phyloP scores from a whole-genome alignment of 164 flowering plant genomes.

The Kingdonia uniflora region DNA sequence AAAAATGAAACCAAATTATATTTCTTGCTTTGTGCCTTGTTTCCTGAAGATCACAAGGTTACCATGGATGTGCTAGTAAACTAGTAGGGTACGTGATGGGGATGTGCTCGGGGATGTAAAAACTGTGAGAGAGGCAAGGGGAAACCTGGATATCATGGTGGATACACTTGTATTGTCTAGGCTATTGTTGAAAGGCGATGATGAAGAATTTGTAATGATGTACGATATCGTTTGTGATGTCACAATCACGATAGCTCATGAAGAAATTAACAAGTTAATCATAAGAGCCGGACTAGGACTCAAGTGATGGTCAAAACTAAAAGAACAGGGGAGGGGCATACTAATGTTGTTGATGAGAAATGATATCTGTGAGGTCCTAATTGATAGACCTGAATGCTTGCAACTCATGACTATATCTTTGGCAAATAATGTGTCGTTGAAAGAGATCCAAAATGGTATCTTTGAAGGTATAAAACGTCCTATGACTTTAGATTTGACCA shows the following conservation, averaged over 20 bases:
- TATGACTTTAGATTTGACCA: background rate
- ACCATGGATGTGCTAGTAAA: no score
- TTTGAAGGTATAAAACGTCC: background rate
- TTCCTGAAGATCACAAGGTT: no score
- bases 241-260: background rate
- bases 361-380: background rate
- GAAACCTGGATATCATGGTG: no score
- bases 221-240: background rate
- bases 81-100: no score
- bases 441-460: background rate
- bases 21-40: no score
- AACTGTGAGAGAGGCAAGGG: no score
- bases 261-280: background rate
- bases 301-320: background rate
- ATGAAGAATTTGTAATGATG: background rate
- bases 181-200: background rate
- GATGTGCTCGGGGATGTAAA: no score
- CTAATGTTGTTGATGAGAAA: background rate
- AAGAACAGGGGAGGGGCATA: background rate
- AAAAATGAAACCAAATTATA: no score
- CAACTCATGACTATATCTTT: background rate
- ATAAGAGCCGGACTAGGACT: background rate
- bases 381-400: background rate
- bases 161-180: background rate
- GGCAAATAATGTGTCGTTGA: background rate